Evolutionary conservation across 169 alveolate genomes (phyloP), one percentile per base, ranked within the genome.

Genomic region (Ichthyophthirius multifiliis): DNA sequence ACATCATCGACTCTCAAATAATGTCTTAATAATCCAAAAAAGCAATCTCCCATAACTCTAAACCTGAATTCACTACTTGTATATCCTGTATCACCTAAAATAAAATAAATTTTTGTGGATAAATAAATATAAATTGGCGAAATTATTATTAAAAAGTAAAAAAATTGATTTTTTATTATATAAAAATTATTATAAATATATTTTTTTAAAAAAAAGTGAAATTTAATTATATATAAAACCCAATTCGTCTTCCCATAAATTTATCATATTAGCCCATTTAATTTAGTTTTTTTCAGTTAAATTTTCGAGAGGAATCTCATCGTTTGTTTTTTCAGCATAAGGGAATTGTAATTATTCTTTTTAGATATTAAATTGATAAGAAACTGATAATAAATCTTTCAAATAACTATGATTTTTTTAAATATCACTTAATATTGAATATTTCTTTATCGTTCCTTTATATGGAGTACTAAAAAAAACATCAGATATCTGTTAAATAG

Each of bases 1-100:
- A 95, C 98, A 76, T 92, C 95, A 86, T 93, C 97, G 23, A 95
- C 94, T 92, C 97, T 92, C 62, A 95, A 48, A 76, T 95, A 95
- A 75, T 86, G 88, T 75, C 98, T 78, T 46, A 92, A 65, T 23
- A 95, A 78, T n/a, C 91, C 95, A 87, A 87, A 95, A 84, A 89
- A 95, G 46, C 98, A 95, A 44, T 95, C 98, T 65, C 81, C 83
- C 98, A 95, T 95, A 4, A 92, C 87, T 89, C 98, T 92, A 75
- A 92, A 91, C 82, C 98, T 90, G 37, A 93, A 78, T 83, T 82
- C 84, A 39, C 86, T 75, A 48, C 85, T 88, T 16, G 88, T 71
- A 16, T 78, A 48, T 35, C 95, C 93, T 78, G 83, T 82, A 81
- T 86, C 93, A 45, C 89, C 90, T 67, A 90, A 76, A 31, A 18